Percentiles rank a stretch among this genome's conserved stretches.
phyloP scores from a whole-genome alignment of 306 rosid genomes.

The Acacia melanoxylon region DNA sequence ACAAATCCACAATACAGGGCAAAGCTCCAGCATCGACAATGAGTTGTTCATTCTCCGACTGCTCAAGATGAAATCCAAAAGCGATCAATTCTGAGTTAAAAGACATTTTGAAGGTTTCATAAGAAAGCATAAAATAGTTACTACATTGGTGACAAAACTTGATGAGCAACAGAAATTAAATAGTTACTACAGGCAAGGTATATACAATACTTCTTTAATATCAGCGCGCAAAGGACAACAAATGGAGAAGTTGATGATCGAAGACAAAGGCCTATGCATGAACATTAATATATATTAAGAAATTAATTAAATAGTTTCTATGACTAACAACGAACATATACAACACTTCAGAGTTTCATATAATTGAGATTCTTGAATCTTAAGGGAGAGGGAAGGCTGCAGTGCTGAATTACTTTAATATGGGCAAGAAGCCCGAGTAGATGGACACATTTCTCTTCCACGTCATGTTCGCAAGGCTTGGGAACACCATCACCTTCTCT shows the following conservation, averaged over 20 bases:
- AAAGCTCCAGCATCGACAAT: slow-evolving; percentile 67
- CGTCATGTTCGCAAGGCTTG: slow-evolving; percentile 25
- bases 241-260: background rate
- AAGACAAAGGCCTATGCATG: background rate
- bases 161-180: background rate
- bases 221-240: background rate
- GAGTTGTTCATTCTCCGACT: slow-evolving; percentile 59
- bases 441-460: slow-evolving; percentile 46
- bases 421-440: slow-evolving; percentile 50
- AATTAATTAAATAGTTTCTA: background rate
- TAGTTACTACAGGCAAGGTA: background rate
- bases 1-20: slow-evolving; percentile 48
- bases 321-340: background rate
- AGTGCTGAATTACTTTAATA: slow-evolving; percentile 38
- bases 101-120: background rate
- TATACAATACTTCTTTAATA: background rate
- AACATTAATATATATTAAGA: too few species aligned
- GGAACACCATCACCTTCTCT: background rate
- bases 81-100: background rate
- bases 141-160: too few species aligned
- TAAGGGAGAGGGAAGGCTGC: background rate
- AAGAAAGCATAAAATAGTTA: background rate
- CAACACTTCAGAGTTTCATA: background rate
- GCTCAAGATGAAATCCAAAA: slow-evolving; percentile 26
- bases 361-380: background rate